phyloP scores from a whole-genome alignment of 257 asterid genomes.

The Petunia secreta region DNA sequence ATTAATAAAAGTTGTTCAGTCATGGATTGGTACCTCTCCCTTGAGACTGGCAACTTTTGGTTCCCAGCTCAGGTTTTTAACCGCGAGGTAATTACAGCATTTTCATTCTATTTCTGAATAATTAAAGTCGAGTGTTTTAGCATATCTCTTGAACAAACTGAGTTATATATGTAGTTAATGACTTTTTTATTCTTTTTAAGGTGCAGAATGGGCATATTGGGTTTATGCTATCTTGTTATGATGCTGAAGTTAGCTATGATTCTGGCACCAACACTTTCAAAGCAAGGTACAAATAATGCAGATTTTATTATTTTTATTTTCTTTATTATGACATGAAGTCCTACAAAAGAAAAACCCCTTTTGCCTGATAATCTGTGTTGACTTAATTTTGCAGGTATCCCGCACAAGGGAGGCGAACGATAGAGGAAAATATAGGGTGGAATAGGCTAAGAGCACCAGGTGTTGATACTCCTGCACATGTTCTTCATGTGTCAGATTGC shows the following conservation, averaged over 20 bases:
- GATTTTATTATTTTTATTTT: neutral
- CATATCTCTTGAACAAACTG: neutral
- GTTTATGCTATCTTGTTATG: slow-evolving; percentile 88
- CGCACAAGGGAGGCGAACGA: slow-evolving; percentile 61
- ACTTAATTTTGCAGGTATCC: slow-evolving; percentile 56
- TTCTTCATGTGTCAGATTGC: slow-evolving; percentile 68
- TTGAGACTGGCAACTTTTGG: slow-evolving; percentile 86
- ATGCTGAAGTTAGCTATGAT: slow-evolving; percentile 83
- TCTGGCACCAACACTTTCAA: slow-evolving; percentile 60
- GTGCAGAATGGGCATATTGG: slow-evolving; percentile 87
- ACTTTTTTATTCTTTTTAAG: slow-evolving; percentile 23
- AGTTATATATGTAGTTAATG: slow-evolving; percentile 22
- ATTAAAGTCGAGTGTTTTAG: too few relatives aligned
- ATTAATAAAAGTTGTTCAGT: slow-evolving; percentile 31
- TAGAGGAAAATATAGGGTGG: slow-evolving; percentile 83
- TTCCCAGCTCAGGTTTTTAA: slow-evolving; percentile 94
- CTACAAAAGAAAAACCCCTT: neutral
- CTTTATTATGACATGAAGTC: too few relatives aligned
- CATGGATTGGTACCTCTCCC: slow-evolving; percentile 67
- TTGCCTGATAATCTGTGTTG: neutral
- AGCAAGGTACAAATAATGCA: slow-evolving; percentile 60
- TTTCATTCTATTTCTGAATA: neutral
- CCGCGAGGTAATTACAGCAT: slow-evolving; percentile 70
- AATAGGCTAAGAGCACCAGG: slow-evolving; percentile 69
- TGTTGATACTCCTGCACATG: slow-evolving; percentile 58